Conservation (phyloP, 164 flowering plant species). For the Warburgia ugandensis region DNA sequence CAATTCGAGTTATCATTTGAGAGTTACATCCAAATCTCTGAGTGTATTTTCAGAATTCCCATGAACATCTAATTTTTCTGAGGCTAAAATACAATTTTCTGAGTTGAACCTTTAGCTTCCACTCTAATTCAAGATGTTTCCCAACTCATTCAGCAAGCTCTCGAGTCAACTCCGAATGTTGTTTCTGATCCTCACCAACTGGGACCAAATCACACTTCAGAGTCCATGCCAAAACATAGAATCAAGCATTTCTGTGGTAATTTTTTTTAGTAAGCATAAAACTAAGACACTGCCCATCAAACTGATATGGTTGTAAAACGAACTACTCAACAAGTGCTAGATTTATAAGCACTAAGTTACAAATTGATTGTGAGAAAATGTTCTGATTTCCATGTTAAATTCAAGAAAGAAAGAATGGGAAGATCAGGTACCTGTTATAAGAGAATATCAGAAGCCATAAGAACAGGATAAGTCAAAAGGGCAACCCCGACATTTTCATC, state of each 20-base stretch:
- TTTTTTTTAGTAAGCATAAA: not conserved
- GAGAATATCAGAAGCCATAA: slow-evolving; percentile 91
- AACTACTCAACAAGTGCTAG: not conserved
- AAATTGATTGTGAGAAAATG: too few species aligned
- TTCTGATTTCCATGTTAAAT: too few species aligned
- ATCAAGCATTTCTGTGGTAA: slow-evolving; percentile 18
- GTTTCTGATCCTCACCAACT: slow-evolving; percentile 92
- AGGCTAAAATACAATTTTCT: too few species aligned
- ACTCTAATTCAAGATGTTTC: slow-evolving; percentile 78
- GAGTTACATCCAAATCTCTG: too few species aligned
- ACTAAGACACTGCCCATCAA: not conserved
- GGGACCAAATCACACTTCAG: slow-evolving; percentile 89
- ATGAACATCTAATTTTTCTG: too few species aligned
- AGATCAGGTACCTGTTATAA: slow-evolving; percentile 66
- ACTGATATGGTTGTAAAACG: not conserved
- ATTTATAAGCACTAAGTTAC: too few species aligned
- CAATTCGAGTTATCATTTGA: too few species aligned
- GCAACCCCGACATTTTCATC: slow-evolving; percentile 90
- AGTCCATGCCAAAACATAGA: slow-evolving; percentile 28
- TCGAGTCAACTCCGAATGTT: slow-evolving; percentile 81
- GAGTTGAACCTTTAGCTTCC: slow-evolving; percentile 30
- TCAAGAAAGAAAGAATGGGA: too few species aligned
- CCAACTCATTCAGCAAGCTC: slow-evolving; percentile 81
- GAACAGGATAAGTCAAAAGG: slow-evolving; percentile 78
- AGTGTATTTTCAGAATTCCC: too few species aligned